These are phyloP conservation scores for Fusarium staphyleae DNA, from an alignment of 2,329 filamentous ascomycete species.

Conservation along the genomic window DNA sequence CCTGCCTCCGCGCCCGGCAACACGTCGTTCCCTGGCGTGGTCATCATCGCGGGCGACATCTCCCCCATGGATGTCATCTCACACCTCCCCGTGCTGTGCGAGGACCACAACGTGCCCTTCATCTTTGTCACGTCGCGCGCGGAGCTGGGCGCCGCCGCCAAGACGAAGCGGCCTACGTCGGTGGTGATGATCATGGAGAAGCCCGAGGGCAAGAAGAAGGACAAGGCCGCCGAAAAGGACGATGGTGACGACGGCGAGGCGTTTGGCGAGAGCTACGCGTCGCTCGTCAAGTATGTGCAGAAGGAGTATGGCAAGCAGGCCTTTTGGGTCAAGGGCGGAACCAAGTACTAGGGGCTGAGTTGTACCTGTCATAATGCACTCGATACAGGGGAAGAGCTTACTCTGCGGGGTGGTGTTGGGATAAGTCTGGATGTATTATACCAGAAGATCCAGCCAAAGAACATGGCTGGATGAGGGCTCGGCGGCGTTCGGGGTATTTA, in stretches of 20 bases:
- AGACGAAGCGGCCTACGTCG: slow-evolving; percentile 94
- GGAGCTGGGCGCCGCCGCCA: slow-evolving; percentile 90
- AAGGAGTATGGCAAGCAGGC: slow-evolving; percentile 69
- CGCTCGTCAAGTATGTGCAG: slow-evolving; percentile 70
- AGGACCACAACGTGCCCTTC: slow-evolving; percentile 97
- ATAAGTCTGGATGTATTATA: slow-evolving; percentile 49
- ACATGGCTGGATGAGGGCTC: slow-evolving; percentile 43
- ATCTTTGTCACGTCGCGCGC: slow-evolving; percentile 92
- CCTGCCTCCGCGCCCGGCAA: slow-evolving; percentile 71
- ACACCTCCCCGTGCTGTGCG: slow-evolving; percentile 96
- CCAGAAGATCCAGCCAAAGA: slow-evolving; percentile 43
- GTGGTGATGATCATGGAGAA: slow-evolving; percentile 87
- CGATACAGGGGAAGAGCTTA: slow-evolving; percentile 5
- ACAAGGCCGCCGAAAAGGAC: slow-evolving; percentile 54
- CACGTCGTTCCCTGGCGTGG: slow-evolving; percentile 72
- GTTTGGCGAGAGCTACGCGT: slow-evolving; percentile 69
- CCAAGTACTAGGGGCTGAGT: slow-evolving; percentile 27
- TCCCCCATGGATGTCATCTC: slow-evolving; percentile 98
- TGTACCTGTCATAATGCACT: slow-evolving; percentile 1
- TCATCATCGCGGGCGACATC: slow-evolving; percentile 96
- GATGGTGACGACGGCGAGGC: slow-evolving; percentile 63
- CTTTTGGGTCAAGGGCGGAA: slow-evolving; percentile 55
- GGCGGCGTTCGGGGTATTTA: slow-evolving; percentile 50
- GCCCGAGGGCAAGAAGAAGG: slow-evolving; percentile 54
- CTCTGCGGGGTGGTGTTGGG: slow-evolving; percentile 24